A percentile compares a stretch with the other conserved stretches of the same genome.
Conservation (phyloP, 441 rosid species). For the Arabidopsis lyrata region DNA sequence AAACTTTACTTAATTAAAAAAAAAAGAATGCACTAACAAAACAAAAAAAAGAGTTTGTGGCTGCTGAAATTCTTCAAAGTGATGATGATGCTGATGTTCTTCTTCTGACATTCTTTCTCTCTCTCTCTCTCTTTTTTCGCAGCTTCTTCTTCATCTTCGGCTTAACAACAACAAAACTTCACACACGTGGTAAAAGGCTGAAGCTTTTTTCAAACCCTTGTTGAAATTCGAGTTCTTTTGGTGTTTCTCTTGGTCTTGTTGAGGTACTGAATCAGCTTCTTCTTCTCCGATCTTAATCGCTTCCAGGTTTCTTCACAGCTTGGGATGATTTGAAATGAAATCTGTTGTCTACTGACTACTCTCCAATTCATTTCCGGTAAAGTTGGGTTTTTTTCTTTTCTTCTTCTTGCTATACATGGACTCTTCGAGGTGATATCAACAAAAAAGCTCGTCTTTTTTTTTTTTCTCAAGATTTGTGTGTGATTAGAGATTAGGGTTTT, state of each 20-base stretch:
- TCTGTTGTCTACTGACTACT: background rate
- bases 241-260: slow-evolving; percentile 3
- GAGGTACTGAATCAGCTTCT: slow-evolving; percentile 35
- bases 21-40: slow-evolving; percentile 20
- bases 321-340: background rate
- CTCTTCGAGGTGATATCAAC: slow-evolving; percentile 32
- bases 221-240: slow-evolving; percentile 28
- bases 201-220: slow-evolving; percentile 24
- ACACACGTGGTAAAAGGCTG: slow-evolving; percentile 28
- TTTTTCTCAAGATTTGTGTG: slow-evolving; percentile 4
- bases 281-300: slow-evolving; percentile 20
- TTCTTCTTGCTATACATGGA: slow-evolving; percentile 6
- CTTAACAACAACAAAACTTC: background rate
- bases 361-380: slow-evolving; percentile 21
- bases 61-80: slow-evolving; percentile 34
- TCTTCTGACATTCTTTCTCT: slow-evolving; percentile 24
- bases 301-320: slow-evolving; percentile 25
- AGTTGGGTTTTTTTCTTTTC: slow-evolving; percentile 8
- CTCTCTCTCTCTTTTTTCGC: slow-evolving; percentile 4
- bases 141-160: slow-evolving; percentile 24
- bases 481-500: slow-evolving; percentile 28
- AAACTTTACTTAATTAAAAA: too few species aligned
- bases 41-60: slow-evolving; percentile 10
- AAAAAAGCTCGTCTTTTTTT: slow-evolving; percentile 10
- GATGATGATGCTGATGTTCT: slow-evolving; percentile 31